These are phyloP conservation scores for Hanseniaspora pseudoguilliermondii DNA, from an alignment of 805 yeast species.

Conservation along the genomic window DNA sequence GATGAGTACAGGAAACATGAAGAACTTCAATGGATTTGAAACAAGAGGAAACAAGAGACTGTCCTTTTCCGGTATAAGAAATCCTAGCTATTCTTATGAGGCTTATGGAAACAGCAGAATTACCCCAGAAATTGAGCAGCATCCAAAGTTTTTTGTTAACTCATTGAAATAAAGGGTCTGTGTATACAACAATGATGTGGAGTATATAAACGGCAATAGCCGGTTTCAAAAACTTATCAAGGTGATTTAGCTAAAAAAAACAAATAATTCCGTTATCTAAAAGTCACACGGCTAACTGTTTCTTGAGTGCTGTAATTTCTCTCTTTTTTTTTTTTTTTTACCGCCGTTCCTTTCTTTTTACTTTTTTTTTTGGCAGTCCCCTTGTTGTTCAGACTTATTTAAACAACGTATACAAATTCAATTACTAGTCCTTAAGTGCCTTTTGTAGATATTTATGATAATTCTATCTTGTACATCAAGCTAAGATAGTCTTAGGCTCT, in stretches of 20 bases:
- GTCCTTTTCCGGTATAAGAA: neutral
- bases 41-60: neutral
- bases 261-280: neutral
- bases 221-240: neutral
- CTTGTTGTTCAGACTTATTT: neutral
- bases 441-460: neutral
- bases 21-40: conserved; percentile 26
- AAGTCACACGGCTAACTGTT: neutral
- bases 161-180: conserved; percentile 1
- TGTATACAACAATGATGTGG: neutral
- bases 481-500: too few relatives aligned
- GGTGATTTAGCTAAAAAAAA: neutral
- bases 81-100: neutral
- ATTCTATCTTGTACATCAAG: neutral
- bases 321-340: neutral
- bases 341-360: too few relatives aligned
- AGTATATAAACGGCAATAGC: neutral
- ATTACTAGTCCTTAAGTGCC: neutral
- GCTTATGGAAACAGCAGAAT: neutral
- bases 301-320: neutral
- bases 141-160: conserved; percentile 9
- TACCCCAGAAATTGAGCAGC: conserved; percentile 8
- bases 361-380: too few relatives aligned
- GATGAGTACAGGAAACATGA: neutral
- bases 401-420: neutral